Conservation (phyloP, 2,329 filamentous ascomycete species). For the Fusarium sambucinum region DNA sequence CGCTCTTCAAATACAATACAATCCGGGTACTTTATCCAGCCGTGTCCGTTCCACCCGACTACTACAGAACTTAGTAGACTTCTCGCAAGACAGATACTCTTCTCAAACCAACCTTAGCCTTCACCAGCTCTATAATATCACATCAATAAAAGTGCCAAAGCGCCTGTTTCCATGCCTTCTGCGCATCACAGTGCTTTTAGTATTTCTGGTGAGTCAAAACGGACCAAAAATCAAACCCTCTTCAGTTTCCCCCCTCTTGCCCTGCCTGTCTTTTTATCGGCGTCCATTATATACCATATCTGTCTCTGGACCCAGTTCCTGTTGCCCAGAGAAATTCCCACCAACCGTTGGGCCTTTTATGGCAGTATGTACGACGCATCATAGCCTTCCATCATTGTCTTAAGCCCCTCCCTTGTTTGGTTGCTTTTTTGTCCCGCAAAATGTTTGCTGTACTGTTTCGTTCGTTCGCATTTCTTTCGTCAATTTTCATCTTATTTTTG, state of each 20-base stretch:
- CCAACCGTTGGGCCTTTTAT: constrained; percentile 22
- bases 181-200: constrained; percentile 34
- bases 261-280: constrained; percentile 4
- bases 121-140: constrained; percentile 9
- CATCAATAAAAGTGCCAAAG: constrained; percentile 29
- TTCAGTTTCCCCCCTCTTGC: background rate
- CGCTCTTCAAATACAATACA: constrained; percentile 13
- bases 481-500: background rate
- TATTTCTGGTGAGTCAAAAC: constrained; percentile 42
- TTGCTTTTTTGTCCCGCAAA: constrained; percentile 32
- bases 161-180: constrained; percentile 46
- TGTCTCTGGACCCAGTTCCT: constrained; percentile 7
- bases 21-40: constrained; percentile 31
- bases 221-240: background rate
- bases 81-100: constrained; percentile 13
- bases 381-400: constrained; percentile 24
- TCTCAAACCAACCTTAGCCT: constrained; percentile 3
- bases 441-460: constrained; percentile 6
- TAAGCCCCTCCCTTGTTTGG: background rate
- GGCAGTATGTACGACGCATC: constrained; percentile 37
- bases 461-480: background rate
- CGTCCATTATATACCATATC: constrained; percentile 16
- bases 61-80: background rate
- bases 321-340: constrained; percentile 29
- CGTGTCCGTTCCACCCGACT: constrained; percentile 5